These are phyloP conservation scores for Penicillium sp. DNA, from an alignment of 2,329 filamentous ascomycete genomes.

Conservation along the genomic window DNA sequence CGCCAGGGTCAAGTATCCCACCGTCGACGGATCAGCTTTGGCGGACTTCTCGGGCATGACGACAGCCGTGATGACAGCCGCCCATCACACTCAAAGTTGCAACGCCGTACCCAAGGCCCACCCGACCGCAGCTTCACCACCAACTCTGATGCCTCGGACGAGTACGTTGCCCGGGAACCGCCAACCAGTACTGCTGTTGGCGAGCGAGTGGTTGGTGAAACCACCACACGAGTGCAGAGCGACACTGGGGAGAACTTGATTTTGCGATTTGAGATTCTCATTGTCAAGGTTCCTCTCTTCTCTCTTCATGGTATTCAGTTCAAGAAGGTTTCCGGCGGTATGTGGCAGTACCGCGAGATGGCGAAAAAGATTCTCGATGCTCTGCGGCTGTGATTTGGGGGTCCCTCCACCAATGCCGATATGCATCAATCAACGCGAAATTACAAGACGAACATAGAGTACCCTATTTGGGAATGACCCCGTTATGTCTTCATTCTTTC, in stretches of 20 bases:
- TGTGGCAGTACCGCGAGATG: slow-evolving; percentile 99
- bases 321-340: slow-evolving; percentile 93
- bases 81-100: slow-evolving; percentile 52
- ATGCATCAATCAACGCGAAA: neutral
- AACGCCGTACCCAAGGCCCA: slow-evolving; percentile 53
- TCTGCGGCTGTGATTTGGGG: slow-evolving; percentile 68
- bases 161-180: slow-evolving; percentile 63
- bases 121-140: slow-evolving; percentile 76
- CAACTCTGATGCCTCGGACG: slow-evolving; percentile 84
- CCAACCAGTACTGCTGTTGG: slow-evolving; percentile 54
- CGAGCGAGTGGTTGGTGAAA: slow-evolving; percentile 76
- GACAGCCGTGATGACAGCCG: slow-evolving; percentile 69
- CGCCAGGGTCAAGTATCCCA: slow-evolving; percentile 61
- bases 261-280: slow-evolving; percentile 91
- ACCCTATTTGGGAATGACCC: slow-evolving; percentile 1
- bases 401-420: neutral
- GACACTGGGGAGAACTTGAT: slow-evolving; percentile 85
- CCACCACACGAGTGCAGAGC: slow-evolving; percentile 87
- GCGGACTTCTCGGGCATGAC: slow-evolving; percentile 70
- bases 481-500: slow-evolving; percentile 9
- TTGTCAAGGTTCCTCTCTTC: slow-evolving; percentile 94
- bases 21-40: slow-evolving; percentile 82
- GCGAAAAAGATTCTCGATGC: slow-evolving; percentile 92
- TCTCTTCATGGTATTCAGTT: slow-evolving; percentile 96
- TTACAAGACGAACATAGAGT: slow-evolving; percentile 23